Percentiles rank a stretch among this genome's conserved stretches.
phyloP scores from a whole-genome alignment of 1,284 basidiomycete species.

The Puccinia horiana region DNA sequence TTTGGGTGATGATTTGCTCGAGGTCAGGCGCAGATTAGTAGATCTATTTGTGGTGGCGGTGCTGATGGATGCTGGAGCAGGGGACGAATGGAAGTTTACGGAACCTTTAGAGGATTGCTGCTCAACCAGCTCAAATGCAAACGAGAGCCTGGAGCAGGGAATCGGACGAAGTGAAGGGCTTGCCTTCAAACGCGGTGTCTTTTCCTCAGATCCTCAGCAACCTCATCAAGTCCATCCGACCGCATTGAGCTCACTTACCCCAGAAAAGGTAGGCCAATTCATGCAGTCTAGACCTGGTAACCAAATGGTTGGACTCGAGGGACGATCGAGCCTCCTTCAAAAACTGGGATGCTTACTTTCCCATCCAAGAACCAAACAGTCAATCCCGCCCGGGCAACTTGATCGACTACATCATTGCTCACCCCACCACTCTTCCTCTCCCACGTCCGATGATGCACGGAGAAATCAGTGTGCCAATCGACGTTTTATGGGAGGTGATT shows the following conservation, averaged over 20 bases:
- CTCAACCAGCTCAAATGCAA: neutral
- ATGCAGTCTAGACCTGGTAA: slow-evolving; percentile 79
- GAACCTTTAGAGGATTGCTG: slow-evolving; percentile 62
- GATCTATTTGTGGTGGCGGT: slow-evolving; percentile 93
- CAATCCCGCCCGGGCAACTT: slow-evolving; percentile 72
- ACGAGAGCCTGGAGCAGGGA: slow-evolving; percentile 52
- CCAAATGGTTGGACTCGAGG: slow-evolving; percentile 86
- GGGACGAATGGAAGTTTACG: slow-evolving; percentile 75
- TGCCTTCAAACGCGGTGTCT: slow-evolving; percentile 84
- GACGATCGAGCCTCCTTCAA: slow-evolving; percentile 74
- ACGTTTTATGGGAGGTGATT: slow-evolving; percentile 75
- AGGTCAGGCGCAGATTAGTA: slow-evolving; percentile 72
- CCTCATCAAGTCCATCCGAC: slow-evolving; percentile 77
- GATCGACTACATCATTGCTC: slow-evolving; percentile 69
- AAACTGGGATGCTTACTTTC: slow-evolving; percentile 72
- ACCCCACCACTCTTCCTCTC: slow-evolving; percentile 57
- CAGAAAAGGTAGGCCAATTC: slow-evolving; percentile 67
- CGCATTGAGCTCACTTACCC: slow-evolving; percentile 62
- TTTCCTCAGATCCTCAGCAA: slow-evolving; percentile 69
- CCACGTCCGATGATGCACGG: slow-evolving; percentile 65
- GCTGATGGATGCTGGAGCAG: slow-evolving; percentile 88
- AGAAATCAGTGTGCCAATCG: slow-evolving; percentile 54
- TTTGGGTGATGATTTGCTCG: slow-evolving; percentile 61
- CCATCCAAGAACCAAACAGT: slow-evolving; percentile 62
- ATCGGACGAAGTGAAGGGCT: slow-evolving; percentile 83